Evolutionary conservation across 306 rosid species (phyloP), one percentile per base, ranked within the genome.

Genomic region (Lathyrus sativus): DNA sequence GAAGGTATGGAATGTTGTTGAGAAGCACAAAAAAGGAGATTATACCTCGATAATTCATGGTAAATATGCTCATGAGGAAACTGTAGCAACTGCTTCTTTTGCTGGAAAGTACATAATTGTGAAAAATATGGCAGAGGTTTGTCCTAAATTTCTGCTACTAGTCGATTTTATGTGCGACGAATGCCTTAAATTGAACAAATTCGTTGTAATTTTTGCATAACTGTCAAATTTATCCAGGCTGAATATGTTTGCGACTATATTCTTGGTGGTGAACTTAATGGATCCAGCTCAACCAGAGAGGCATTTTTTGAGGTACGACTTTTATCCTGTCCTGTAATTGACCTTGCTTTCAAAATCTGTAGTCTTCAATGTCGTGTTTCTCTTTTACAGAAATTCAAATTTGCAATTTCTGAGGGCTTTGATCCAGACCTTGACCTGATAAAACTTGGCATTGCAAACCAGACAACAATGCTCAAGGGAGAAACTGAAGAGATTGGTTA

Each of bases 391-490:
- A 95, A 90, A 90, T 95, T 95, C 74, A 88, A 95, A 74, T 76
- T 78, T 80, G 95, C 97, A 49, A 63, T 90, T 71, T 95, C 99
- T 66, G 63, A 76, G 44, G 96, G 92, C 33, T 95, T 95, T 49
- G 95, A 95, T 78, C 99, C 97, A 2, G 95, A 95, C 50, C 63
- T 5, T 15, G 97, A 90, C 78, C 86, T 90, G 9, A 43, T 78
- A 19, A 90, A 88, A 81, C 7, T 74, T 14, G 99, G 99, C 64
- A 84, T 95, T 67, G 97, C 99, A 13, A 95, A 95, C 76, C 99
- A 95, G 91, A 95, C 99, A 50, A 95, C 99, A 28, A 90, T 95
- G 97, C 96, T 90, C 70, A 93, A 93, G 84, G 99, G 99, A 74
- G 99, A 95, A 84, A 95, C 97, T 0, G 97, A 95, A 81, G 99